Conservation (phyloP, 441 rosid species). For the Lepidium campestre region DNA sequence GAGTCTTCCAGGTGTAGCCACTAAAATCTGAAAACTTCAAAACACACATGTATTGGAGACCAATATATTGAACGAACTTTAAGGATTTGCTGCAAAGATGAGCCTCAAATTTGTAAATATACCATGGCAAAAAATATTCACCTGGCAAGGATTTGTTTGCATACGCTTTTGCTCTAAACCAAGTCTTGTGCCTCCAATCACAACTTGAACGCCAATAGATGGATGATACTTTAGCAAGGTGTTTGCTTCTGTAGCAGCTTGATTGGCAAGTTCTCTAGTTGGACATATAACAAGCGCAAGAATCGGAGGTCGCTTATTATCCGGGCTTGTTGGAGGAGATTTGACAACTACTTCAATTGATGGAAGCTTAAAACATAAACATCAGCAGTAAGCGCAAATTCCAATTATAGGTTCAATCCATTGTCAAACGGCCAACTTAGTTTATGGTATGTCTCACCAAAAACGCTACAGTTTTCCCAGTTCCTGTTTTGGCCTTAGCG, state of each 20-base stretch:
- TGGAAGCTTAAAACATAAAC: conserved; percentile 54
- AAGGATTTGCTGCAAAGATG: neutral
- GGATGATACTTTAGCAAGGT: conserved; percentile 75
- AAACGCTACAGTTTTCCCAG: conserved; percentile 91
- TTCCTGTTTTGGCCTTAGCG: conserved; percentile 95
- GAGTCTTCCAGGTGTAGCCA: conserved; percentile 98
- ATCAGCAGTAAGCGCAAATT: conserved; percentile 1
- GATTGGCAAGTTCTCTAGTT: conserved; percentile 91
- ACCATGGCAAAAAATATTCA: conserved; percentile 17
- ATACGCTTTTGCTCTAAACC: conserved; percentile 71
- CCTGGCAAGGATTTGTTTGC: conserved; percentile 92
- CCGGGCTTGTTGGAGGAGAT: conserved; percentile 53
- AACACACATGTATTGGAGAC: neutral
- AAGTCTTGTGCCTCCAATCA: conserved; percentile 91
- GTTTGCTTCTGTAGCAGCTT: conserved; percentile 86
- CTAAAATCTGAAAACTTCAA: conserved; percentile 61
- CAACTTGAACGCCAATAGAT: conserved; percentile 85
- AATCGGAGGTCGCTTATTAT: conserved; percentile 66
- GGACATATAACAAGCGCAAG: conserved; percentile 83
- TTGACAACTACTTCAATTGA: conserved; percentile 75
- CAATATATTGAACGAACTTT: neutral
- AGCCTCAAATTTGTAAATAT: neutral
- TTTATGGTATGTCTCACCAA: conserved; percentile 50
- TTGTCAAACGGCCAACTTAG: neutral
- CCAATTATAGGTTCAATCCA: neutral